Percentiles rank a stretch among this genome's conserved stretches.
Conservation (phyloP, 352 stramenopile genomes). For the Aphanomyces euteiches region DNA sequence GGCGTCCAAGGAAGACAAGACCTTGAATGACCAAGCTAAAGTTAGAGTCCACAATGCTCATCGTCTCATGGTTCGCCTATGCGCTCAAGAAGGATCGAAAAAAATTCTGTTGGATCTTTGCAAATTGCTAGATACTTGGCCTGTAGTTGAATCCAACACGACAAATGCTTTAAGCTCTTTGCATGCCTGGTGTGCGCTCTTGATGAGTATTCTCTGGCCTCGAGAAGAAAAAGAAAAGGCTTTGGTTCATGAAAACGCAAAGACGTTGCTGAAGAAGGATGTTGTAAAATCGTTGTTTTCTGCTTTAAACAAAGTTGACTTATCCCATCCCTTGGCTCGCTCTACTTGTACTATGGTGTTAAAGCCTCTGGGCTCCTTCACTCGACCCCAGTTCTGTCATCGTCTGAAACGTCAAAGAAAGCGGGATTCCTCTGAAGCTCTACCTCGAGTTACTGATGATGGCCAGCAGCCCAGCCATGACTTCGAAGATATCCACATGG, state of each 20-base stretch:
- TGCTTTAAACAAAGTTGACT: constrained; percentile 68
- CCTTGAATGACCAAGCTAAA: constrained; percentile 52
- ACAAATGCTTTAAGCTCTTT: constrained; percentile 67
- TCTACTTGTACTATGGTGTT: constrained; percentile 75
- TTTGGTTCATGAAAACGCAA: constrained; percentile 21
- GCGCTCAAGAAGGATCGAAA: constrained; percentile 73
- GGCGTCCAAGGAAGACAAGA: constrained; percentile 38
- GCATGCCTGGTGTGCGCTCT: constrained; percentile 76
- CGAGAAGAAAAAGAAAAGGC: constrained; percentile 30
- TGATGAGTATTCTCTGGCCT: constrained; percentile 86
- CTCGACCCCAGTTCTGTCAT: constrained; percentile 74
- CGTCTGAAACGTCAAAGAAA: constrained; percentile 44
- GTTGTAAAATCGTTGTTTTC: constrained; percentile 75
- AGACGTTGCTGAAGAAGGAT: constrained; percentile 53
- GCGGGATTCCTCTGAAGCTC: constrained; percentile 39
- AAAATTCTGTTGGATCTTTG: constrained; percentile 72
- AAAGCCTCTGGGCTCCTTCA: constrained; percentile 73
- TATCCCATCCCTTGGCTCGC: constrained; percentile 72
- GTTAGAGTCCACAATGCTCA: constrained; percentile 66
- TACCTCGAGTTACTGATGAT: neutral
- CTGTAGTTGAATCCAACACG: constrained; percentile 29
- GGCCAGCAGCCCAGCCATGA: constrained; percentile 25
- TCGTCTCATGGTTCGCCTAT: constrained; percentile 59
- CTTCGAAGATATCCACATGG: constrained; percentile 65
- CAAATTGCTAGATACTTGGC: constrained; percentile 64